Conservation (phyloP, 306 rosid genomes). For the Chamaecrista fasciculata region DNA sequence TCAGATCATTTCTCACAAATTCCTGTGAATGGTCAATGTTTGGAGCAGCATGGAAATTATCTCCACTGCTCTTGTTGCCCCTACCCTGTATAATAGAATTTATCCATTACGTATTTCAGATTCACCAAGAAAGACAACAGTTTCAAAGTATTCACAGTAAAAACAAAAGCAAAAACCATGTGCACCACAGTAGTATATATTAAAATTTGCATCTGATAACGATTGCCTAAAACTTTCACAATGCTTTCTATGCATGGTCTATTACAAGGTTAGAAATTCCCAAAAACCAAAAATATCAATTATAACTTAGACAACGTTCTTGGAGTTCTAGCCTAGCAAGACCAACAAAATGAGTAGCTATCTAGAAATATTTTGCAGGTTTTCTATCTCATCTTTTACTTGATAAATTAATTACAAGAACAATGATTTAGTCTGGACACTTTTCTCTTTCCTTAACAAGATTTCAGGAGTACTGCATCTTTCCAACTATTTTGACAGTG, state of each 20-base stretch:
- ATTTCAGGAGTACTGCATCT: not conserved
- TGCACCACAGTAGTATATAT: not conserved
- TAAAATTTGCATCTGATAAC: conserved; percentile 2
- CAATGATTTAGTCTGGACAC: not conserved
- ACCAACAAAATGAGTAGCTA: not conserved
- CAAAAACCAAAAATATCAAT: not conserved
- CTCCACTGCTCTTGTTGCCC: conserved; percentile 95
- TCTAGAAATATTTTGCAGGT: not conserved
- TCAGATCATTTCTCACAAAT: conserved; percentile 86
- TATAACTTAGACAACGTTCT: not conserved
- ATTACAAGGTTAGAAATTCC: not conserved
- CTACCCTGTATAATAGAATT: conserved; percentile 59
- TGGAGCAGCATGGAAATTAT: conserved; percentile 89
- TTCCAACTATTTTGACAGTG: not conserved
- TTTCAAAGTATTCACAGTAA: not conserved
- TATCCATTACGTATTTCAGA: conserved; percentile 20
- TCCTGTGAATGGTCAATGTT: conserved; percentile 94
- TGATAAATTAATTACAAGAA: not conserved
- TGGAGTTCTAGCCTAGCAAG: not conserved
- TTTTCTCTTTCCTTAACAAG: not conserved
- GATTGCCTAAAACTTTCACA: too few relatives aligned
- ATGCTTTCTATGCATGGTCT: not conserved
- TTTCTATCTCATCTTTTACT: not conserved
- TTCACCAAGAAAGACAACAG: conserved; percentile 1
- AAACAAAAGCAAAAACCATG: not conserved